Evolutionary conservation across 78 protist genomes (phyloP), one percentile per base, ranked within the genome.

Genomic region (Dictyostelium brefeldianum): DNA sequence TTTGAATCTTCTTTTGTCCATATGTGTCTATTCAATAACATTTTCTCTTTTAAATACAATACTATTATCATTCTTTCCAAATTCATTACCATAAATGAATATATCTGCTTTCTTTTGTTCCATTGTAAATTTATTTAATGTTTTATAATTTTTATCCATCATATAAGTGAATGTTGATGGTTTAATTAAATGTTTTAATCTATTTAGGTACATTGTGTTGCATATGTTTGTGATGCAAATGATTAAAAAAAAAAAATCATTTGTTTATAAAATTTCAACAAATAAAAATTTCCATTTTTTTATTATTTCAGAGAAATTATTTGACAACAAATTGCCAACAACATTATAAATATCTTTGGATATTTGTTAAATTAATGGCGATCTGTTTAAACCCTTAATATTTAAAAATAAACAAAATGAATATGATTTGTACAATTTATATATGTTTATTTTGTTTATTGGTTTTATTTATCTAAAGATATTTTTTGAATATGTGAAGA

Each of bases 401-500:
- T n/a, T n/a, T n/a, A n/a, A n/a, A n/a, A n/a, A n/a, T n/a, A n/a
- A n/a, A n/a, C n/a, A n/a, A n/a, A n/a, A n/a, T n/a, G n/a, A n/a
- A n/a, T n/a, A n/a, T n/a, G n/a, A n/a, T n/a, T n/a, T n/a, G n/a
- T n/a, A n/a, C n/a, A n/a, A n/a, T n/a, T n/a, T n/a, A n/a, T n/a
- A n/a, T n/a, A n/a, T n/a, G n/a, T n/a, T n/a, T n/a, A n/a, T n/a
- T n/a, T n/a, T n/a, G n/a, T n/a, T n/a, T n/a, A n/a, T n/a, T n/a
- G n/a, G n/a, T 59, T 29, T 64, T 67, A 67, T 67, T 67, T 67
- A 31, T 67, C 75, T 31, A 67, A 67, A 12, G 75, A 12, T 17
- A 67, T 47, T 73, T 69, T 81, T 81, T 67, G 89, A 25, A 65
- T n/a, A n/a, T n/a, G n/a, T 50, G 4, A 81, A 14, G 75, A 57